phyloP scores from a whole-genome alignment of 148 eudicot species.

The Cornus suecica region DNA sequence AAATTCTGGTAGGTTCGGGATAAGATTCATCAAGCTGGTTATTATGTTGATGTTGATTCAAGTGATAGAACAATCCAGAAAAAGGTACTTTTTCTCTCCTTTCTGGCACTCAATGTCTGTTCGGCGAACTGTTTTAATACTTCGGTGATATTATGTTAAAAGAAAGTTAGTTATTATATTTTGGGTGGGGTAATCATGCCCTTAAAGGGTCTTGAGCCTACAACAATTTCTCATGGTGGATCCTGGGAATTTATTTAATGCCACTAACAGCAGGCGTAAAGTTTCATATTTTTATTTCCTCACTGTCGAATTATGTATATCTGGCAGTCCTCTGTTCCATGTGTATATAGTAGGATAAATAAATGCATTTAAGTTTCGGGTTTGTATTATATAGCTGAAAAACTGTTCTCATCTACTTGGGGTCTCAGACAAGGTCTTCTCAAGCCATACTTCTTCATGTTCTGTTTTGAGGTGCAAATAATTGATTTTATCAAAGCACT shows the following conservation, averaged over 20 bases:
- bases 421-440: no score
- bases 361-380: background rate
- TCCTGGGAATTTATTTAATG: background rate
- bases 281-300: no score
- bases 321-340: background rate
- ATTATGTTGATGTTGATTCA: conserved; percentile 72
- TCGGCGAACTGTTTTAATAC: background rate
- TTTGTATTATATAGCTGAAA: no score
- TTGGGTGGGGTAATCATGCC: no score
- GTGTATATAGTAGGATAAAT: background rate
- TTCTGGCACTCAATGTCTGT: background rate
- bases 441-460: no score
- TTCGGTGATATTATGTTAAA: background rate
- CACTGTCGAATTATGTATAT: background rate
- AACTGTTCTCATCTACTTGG: no score
- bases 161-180: background rate
- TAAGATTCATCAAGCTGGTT: conserved; percentile 73
- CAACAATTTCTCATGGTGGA: background rate
- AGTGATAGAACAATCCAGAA: conserved; percentile 82
- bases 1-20: conserved; percentile 17
- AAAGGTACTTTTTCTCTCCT: conserved; percentile 44
- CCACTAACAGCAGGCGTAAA: background rate
- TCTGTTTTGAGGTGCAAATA: background rate
- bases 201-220: no score
- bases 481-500: no score